A percentile compares a stretch with the other conserved stretches of the same genome.
Conservation (phyloP, 441 rosid genomes). For the Eutrema salsugineum region DNA sequence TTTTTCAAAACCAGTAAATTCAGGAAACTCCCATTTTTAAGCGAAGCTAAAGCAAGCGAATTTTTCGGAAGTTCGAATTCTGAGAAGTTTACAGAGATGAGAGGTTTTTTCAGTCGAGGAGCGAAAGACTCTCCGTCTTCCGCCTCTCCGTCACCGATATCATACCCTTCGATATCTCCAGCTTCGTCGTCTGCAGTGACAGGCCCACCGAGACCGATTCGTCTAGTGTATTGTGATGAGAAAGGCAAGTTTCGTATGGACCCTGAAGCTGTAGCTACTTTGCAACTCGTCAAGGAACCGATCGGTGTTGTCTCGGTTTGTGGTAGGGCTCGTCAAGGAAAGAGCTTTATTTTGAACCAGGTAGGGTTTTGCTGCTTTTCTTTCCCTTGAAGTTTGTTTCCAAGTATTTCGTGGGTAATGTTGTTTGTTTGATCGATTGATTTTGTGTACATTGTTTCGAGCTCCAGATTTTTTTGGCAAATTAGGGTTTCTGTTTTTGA, state of each 20-base stretch:
- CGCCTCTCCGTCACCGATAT: slow-evolving; percentile 44
- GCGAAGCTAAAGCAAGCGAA: background rate
- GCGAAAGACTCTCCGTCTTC: slow-evolving; percentile 36
- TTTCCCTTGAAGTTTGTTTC: background rate
- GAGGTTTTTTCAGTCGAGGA: slow-evolving; percentile 48
- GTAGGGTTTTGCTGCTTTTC: slow-evolving; percentile 27
- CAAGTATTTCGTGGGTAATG: background rate
- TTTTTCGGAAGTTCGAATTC: background rate
- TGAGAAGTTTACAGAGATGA: slow-evolving; percentile 36
- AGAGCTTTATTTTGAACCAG: slow-evolving; percentile 93
- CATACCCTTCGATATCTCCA: slow-evolving; percentile 32
- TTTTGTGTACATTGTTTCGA: background rate
- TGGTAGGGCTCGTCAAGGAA: slow-evolving; percentile 97
- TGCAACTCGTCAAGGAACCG: slow-evolving; percentile 93
- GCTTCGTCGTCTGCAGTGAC: slow-evolving; percentile 47
- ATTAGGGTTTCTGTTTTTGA: background rate
- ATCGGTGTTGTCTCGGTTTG: slow-evolving; percentile 96
- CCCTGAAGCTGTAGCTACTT: slow-evolving; percentile 91
- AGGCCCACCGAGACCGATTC: slow-evolving; percentile 90
- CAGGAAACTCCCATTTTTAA: background rate
- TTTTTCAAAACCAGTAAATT: slow-evolving; percentile 10
- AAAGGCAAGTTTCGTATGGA: slow-evolving; percentile 97
- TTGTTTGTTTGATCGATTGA: slow-evolving; percentile 28
- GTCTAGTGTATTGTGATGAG: slow-evolving; percentile 83
- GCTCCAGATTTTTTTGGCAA: slow-evolving; percentile 28